Base-by-base conservation (phyloP, 768 basidiomycete genomes). In the Ramaria sp. region DNA sequence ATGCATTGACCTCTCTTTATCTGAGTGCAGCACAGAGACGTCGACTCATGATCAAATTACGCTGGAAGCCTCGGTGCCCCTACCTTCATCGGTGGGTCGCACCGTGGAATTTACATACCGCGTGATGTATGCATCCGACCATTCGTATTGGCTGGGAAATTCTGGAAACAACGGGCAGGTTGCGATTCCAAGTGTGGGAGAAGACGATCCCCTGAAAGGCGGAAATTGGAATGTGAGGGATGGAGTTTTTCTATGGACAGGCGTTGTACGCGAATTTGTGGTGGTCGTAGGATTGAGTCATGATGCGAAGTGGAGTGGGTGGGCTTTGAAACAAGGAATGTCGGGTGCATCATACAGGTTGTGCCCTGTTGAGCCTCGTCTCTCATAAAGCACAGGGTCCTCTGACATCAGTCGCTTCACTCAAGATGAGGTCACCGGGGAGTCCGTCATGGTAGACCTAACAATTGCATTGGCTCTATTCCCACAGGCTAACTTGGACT, bases 111-210 rank as follows among this genome's bases (percentile, higher is more conserved):
- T 61, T 53, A 81, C 79, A 0, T 82, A 79, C 63, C 73, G 80
- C 39, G 53, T 82, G n/a, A 54, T 72, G 2, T 73, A 77, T 65
- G 65, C 76, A 12, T 66, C 66, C 30, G 64, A 71, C 7, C 34
- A 13, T 49, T 66, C 73, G 43, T 65, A 65, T 52, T 80, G 79
- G 79, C 68, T 80, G 24, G 78, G 78, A 9, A 59, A 67, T 17
- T 75, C 67, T 59, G 72, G 73, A 15, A 68, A 67, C 12, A 74
- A 81, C 62, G 78, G 79, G 13, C 63, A 58, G 15, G 9, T 56
- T 78, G 22, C 58, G 73, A n/a, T 47, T 78, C 19, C 64, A 69
- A 13, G 34, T 37, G 61, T 54, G 34, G 59, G 58, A 19, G 63
- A 69, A 42, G 62, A 62, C 22, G 57, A 71, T 47, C 49, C 61